Evolutionary conservation across 2,329 filamentous ascomycete genomes (phyloP).

Genomic region (Zasmidium angulare): DNA sequence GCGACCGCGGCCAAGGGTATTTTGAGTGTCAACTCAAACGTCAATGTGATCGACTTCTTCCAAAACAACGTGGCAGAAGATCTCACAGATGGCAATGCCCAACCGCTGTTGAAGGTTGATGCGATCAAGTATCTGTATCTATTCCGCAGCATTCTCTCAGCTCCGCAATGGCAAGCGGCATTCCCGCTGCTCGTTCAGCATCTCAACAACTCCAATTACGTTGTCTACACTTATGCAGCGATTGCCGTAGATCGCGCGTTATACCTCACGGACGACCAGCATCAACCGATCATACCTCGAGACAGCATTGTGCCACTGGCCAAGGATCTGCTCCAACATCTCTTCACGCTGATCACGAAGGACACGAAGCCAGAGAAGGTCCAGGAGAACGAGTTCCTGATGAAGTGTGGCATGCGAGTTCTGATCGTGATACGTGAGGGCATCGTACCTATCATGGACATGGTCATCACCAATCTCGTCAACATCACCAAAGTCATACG

Average conservation of each 20-base stretch:
- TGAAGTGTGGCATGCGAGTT: constrained; percentile 98
- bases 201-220: constrained; percentile 84
- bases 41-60: constrained; percentile 94
- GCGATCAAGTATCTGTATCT: constrained; percentile 98
- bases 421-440: constrained; percentile 89
- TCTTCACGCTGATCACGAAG: constrained; percentile 88
- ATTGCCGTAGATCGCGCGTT: constrained; percentile 94
- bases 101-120: constrained; percentile 92
- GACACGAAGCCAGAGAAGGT: constrained; percentile 84
- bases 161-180: constrained; percentile 86
- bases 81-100: constrained; percentile 67
- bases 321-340: constrained; percentile 81
- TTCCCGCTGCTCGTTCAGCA: constrained; percentile 90
- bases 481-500: constrained; percentile 90
- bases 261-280: constrained; percentile 73
- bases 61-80: constrained; percentile 89
- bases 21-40: constrained; percentile 71
- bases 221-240: constrained; percentile 95
- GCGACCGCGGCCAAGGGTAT: constrained; percentile 87
- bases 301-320: constrained; percentile 77
- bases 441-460: constrained; percentile 70
- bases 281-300: constrained; percentile 76
- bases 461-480: constrained; percentile 78
- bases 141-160: constrained; percentile 91
- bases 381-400: constrained; percentile 97